Base-by-base conservation (phyloP, 78 protist species). In the Polysphondylium violaceum region DNA sequence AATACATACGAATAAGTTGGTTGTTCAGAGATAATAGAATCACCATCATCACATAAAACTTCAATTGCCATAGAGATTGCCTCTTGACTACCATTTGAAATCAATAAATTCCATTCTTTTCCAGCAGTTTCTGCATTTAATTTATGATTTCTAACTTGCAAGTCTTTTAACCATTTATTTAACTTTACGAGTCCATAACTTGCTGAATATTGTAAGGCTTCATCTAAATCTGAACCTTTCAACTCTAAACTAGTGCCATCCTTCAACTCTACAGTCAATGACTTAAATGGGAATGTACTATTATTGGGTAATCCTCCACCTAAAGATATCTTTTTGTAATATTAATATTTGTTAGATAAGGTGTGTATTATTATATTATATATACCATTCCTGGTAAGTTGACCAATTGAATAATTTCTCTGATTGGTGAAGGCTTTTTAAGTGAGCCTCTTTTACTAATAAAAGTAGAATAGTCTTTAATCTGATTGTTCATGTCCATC, bases 301-400 rank as follows among this genome's bases (percentile, higher is more conserved):
- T 76, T 67, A 69, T 83, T 83, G 36, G 90, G 90, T 68, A 83
- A 50, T 55, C 90, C 77, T 55, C 90, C 90, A 58, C 90, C 90
- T 33, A 83, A 51, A 14, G 69, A 53, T 14, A 83, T 83, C 68
- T 60, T 11, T 60, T 60, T 60, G 25, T 60, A 29, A 29, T 59
- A n/a, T 58, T 58, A 27, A n/a, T 58, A 27, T 58, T 58, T 58
- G 8, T 58, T n/a, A 19, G 21, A 27, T n/a, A 19, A 27, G 21
- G 21, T 58, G 21, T 58, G 4, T 19, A 6, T n/a, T 47, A 14
- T 47, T 47, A 14, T 47, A 38, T 0, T 29, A 38, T 29, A 56
- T 56, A 36, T 76, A 76, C 86, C 60, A 81, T 81, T 6, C 64
- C 76, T 25, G 76, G 78, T 16, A 43, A 7, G 14, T n/a, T 0